These are phyloP conservation scores for Colletotrichum sp. DNA, from an alignment of 2,329 filamentous ascomycete species.

Conservation along the genomic window DNA sequence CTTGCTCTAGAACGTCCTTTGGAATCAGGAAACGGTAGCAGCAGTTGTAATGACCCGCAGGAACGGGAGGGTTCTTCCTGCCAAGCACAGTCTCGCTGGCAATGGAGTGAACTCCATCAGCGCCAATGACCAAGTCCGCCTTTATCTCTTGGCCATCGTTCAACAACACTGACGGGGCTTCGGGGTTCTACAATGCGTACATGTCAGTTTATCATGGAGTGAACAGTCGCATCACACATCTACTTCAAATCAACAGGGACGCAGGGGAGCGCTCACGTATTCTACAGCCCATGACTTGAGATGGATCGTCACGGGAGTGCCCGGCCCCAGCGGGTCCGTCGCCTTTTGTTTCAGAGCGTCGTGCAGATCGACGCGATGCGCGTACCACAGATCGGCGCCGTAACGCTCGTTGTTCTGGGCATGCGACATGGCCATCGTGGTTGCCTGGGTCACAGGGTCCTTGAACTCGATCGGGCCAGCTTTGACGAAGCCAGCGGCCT, in stretches of 20 bases:
- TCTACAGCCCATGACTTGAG: slow-evolving; percentile 26
- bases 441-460: slow-evolving; percentile 28
- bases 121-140: slow-evolving; percentile 47
- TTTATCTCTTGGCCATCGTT: slow-evolving; percentile 29
- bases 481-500: slow-evolving; percentile 29
- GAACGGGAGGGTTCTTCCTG: slow-evolving; percentile 26
- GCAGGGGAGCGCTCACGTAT: slow-evolving; percentile 28
- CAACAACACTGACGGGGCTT: slow-evolving; percentile 31
- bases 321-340: slow-evolving; percentile 28
- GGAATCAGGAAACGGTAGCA: slow-evolving; percentile 43
- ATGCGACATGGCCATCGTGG: slow-evolving; percentile 22
- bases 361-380: slow-evolving; percentile 46
- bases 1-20: slow-evolving; percentile 29
- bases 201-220: neutral
- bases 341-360: slow-evolving; percentile 38
- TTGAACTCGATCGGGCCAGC: slow-evolving; percentile 24
- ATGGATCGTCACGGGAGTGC: slow-evolving; percentile 29
- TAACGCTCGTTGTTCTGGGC: slow-evolving; percentile 25
- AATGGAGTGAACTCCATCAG: slow-evolving; percentile 47
- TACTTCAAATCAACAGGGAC: neutral
- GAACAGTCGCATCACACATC: neutral
- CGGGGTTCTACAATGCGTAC: slow-evolving; percentile 24
- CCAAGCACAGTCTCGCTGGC: slow-evolving; percentile 33
- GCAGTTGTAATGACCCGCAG: slow-evolving; percentile 32
- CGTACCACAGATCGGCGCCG: slow-evolving; percentile 34